Evolutionary conservation across 129 eudicot genomes (phyloP).

Genomic region (Escallonia rubra): DNA sequence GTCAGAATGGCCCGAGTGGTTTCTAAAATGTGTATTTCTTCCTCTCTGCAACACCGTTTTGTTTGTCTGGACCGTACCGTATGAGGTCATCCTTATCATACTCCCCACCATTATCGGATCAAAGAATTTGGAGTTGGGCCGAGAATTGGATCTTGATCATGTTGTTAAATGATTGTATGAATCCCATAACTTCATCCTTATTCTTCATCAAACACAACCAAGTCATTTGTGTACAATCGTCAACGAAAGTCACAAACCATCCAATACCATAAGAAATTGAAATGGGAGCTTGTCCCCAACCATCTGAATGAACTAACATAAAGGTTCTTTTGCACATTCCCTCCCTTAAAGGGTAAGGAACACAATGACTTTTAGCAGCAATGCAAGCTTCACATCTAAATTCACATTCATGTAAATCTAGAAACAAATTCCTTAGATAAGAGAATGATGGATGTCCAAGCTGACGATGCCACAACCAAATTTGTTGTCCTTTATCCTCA

Average conservation of each 20-base stretch:
- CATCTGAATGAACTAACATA: background rate
- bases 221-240: constrained; percentile 3
- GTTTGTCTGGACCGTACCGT: background rate
- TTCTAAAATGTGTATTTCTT: background rate
- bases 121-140: background rate
- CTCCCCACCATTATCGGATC: constrained; percentile 5
- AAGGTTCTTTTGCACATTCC: background rate
- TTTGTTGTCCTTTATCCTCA: too few species aligned
- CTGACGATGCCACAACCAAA: background rate
- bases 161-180: background rate
- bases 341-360: background rate
- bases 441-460: background rate
- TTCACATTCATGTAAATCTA: background rate
- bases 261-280: background rate
- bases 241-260: background rate
- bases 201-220: background rate
- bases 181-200: background rate
- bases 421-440: background rate
- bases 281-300: background rate
- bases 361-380: background rate
- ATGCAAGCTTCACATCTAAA: background rate
- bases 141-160: constrained; percentile 1
- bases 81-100: background rate
- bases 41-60: background rate
- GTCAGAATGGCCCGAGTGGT: background rate